Percentiles rank a stretch among this genome's conserved stretches.
phyloP scores from a whole-genome alignment of 495 filamentous ascomycete species.

The Aspergillus nidulans region DNA sequence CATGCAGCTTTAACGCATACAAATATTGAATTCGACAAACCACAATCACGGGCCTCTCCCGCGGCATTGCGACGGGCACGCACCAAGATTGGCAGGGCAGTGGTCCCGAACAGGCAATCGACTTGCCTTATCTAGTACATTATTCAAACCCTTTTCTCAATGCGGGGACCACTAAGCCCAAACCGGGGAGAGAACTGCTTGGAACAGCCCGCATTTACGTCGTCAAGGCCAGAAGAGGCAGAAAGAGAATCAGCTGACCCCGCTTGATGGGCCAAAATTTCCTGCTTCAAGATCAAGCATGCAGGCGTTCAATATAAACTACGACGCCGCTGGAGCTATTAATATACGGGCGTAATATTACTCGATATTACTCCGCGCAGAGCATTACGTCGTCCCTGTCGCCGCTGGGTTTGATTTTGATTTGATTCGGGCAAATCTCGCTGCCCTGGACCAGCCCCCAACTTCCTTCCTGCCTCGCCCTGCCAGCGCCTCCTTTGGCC shows the following conservation, averaged over 20 bases:
- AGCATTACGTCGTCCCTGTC: neutral
- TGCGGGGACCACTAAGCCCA: conserved; percentile 21
- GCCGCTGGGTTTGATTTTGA: neutral
- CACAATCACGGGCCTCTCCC: neutral
- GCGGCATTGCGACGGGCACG: neutral
- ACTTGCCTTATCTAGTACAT: neutral
- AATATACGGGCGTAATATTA: conserved; percentile 6
- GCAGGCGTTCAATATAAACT: neutral
- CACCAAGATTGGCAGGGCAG: neutral
- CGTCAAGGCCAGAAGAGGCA: neutral
- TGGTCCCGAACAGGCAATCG: conserved; percentile 3
- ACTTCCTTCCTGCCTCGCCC: conserved; percentile 2
- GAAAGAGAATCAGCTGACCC: conserved; percentile 21
- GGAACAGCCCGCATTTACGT: conserved; percentile 4
- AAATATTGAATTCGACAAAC: too few species aligned
- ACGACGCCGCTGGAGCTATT: neutral
- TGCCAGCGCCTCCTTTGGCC: neutral
- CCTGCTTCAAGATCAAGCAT: neutral
- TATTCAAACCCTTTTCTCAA: conserved; percentile 17
- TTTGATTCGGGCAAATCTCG: conserved; percentile 3
- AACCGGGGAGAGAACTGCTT: conserved; percentile 5
- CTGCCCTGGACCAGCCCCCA: conserved; percentile 5
- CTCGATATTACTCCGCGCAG: conserved; percentile 1
- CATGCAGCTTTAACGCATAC: too few species aligned
- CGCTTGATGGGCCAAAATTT: conserved; percentile 17